Conservation (phyloP, 2,329 filamentous ascomycete genomes). For the Lachnellula arida region DNA sequence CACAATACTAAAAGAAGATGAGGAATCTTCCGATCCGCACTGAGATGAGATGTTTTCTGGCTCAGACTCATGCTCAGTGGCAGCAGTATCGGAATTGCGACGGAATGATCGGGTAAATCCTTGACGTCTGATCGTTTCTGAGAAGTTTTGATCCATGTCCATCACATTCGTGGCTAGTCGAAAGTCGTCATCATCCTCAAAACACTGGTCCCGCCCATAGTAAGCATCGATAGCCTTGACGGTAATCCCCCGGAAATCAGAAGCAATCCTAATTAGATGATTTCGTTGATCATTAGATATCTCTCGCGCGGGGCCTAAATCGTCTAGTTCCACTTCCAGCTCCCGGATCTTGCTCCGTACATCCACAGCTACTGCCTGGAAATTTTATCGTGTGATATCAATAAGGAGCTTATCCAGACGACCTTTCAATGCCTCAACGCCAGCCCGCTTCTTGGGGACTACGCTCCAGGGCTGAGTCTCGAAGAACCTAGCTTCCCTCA, state of each 20-base stretch:
- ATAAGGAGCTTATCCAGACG: slow-evolving; percentile 3
- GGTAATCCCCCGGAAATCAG: neutral
- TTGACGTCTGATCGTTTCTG: neutral
- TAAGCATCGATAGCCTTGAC: slow-evolving; percentile 3
- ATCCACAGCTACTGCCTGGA: neutral
- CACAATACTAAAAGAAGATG: too few relatives aligned
- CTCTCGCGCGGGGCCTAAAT: neutral
- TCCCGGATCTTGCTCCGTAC: neutral
- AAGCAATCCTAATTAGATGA: neutral
- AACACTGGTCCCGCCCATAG: slow-evolving; percentile 6
- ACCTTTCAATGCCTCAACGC: slow-evolving; percentile 1
- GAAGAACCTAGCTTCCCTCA: neutral
- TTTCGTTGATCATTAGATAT: neutral
- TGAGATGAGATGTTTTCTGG: too few relatives aligned
- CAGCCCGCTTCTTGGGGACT: neutral
- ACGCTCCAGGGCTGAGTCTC: neutral
- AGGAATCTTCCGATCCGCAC: too few relatives aligned
- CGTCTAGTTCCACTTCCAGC: neutral
- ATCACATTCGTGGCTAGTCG: slow-evolving; percentile 4
- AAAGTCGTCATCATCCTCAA: slow-evolving; percentile 4
- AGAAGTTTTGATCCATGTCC: slow-evolving; percentile 6
- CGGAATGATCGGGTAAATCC: neutral
- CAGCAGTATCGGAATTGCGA: slow-evolving; percentile 45
- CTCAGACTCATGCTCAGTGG: slow-evolving; percentile 31
- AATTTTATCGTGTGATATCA: neutral